Percentiles rank a stretch among this genome's conserved stretches.
These are phyloP conservation scores for Choricystis sp. DNA, from an alignment of 139 green algal genomes.

Conservation along the genomic window DNA sequence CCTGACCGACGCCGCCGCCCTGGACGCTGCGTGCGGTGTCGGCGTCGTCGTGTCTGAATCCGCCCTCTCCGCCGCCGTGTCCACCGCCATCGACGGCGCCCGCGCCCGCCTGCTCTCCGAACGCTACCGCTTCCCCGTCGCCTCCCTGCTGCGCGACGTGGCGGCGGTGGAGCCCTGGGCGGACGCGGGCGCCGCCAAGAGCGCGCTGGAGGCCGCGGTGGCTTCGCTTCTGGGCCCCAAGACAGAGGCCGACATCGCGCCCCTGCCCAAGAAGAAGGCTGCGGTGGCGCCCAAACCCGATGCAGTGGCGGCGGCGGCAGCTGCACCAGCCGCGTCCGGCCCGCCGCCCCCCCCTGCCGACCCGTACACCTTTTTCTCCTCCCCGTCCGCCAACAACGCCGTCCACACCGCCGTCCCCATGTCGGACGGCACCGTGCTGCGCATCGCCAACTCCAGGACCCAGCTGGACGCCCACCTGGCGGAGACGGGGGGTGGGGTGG, in stretches of 20 bases:
- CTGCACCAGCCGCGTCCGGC: slow-evolving; percentile 4
- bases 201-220: slow-evolving; percentile 30
- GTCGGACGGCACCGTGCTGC: slow-evolving; percentile 35
- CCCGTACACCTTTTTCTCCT: slow-evolving; percentile 72
- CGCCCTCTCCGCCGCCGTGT: slow-evolving; percentile 46
- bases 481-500: slow-evolving; percentile 65
- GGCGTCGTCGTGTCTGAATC: slow-evolving; percentile 59
- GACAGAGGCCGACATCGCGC: slow-evolving; percentile 56
- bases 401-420: slow-evolving; percentile 44
- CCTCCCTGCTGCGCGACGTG: slow-evolving; percentile 46
- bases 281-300: slow-evolving; percentile 6
- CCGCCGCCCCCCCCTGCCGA: slow-evolving; percentile 27
- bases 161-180: slow-evolving; percentile 53
- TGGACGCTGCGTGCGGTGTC: slow-evolving; percentile 59
- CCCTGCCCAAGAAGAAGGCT: slow-evolving; percentile 53
- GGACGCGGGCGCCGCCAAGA: slow-evolving; percentile 38
- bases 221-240: slow-evolving; percentile 63
- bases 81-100: slow-evolving; percentile 27
- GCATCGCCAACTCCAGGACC: slow-evolving; percentile 66
- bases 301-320: slow-evolving; percentile 2
- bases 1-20: slow-evolving; percentile 21
- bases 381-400: slow-evolving; percentile 64
- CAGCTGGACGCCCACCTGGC: slow-evolving; percentile 62
- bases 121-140: slow-evolving; percentile 58
- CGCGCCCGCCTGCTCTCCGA: slow-evolving; percentile 40